Evolutionary conservation across 2,329 filamentous ascomycete species (phyloP), one percentile per base, ranked within the genome.

Genomic region (Cercospora sojina): DNA sequence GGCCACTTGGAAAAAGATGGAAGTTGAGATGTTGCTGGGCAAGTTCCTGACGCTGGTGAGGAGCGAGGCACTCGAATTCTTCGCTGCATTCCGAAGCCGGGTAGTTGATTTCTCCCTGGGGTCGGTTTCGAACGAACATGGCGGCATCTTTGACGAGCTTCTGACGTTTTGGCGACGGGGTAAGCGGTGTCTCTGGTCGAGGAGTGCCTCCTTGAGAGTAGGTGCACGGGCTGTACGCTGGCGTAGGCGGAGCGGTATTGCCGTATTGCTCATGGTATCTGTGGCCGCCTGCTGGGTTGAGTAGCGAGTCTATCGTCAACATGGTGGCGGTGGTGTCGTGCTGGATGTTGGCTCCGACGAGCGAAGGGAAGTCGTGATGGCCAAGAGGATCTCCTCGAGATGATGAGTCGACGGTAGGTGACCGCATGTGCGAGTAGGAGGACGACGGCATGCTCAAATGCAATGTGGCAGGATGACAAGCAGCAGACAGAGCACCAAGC

Each of bases 61-160:
- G 49, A 18, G 64, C 71, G 35, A 76, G 70, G 61, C 67, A 67
- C 23, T 67, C 49, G 57, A 66, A 63, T 69, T 90, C 85, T 13
- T 78, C 74, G 18, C 67, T 74, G 53, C 84, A 81, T 75, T 97
- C 91, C 75, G 87, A 89, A 0, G 93, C 91, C 18, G 85, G 85
- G 75, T 90, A 97, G 75, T 90, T 89, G 71, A 96, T 83, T 29
- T 85, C 80, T 3, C 90, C 91, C 69, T 88, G 87, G 32, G 87
- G 82, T 66, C 84, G 84, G 56, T 86, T 86, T 72, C 86, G 87
- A 29, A 83, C 82, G 75, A 90, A 88, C 7, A 89, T 79, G 0
- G 87, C 84, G 29, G 83, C 84, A 72, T 91, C 87, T 76, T 91
- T 92, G 65, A 84, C 80, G 74, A 89, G 82, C 79, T 89, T 91